phyloP scores from a whole-genome alignment of 176 grass and related monocot species.

The Poa pratensis region DNA sequence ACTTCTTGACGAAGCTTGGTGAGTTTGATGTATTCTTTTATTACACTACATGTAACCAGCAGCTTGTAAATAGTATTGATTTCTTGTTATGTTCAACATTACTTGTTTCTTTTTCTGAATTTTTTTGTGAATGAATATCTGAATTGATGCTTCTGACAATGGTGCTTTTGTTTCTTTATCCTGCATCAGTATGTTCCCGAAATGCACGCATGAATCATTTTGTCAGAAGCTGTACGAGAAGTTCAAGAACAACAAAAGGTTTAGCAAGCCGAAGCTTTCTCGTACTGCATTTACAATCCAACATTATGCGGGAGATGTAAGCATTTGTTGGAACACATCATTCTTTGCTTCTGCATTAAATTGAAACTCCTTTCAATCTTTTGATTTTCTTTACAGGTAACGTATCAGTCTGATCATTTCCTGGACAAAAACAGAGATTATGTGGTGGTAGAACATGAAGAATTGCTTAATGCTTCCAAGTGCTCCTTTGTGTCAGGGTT shows the following conservation, averaged over 20 bases:
- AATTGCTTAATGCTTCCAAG: constrained; percentile 82
- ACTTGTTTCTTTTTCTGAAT: constrained; percentile 38
- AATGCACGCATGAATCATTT: constrained; percentile 87
- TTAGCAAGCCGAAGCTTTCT: constrained; percentile 92
- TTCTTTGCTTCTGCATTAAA: constrained; percentile 28
- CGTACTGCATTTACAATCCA: constrained; percentile 82
- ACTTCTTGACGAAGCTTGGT: constrained; percentile 96
- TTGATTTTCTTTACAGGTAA: constrained; percentile 63
- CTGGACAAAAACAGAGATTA: constrained; percentile 97
- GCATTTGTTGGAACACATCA: constrained; percentile 36
- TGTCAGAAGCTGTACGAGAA: constrained; percentile 68
- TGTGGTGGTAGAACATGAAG: constrained; percentile 86
- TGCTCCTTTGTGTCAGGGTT: constrained; percentile 78
- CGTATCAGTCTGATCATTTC: constrained; percentile 82
- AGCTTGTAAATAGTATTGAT: constrained; percentile 29
- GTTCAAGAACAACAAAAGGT: constrained; percentile 87
- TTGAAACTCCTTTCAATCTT: constrained; percentile 38
- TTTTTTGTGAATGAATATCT: neutral
- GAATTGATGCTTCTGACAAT: constrained; percentile 27
- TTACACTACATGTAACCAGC: constrained; percentile 26
- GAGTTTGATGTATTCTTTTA: constrained; percentile 42
- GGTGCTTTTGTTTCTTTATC: constrained; percentile 34
- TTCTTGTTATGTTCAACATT: constrained; percentile 33
- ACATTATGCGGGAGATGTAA: constrained; percentile 93
- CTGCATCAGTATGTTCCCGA: constrained; percentile 81